Evolutionary conservation across 345 rosid genomes (phyloP).

Genomic region (Leavenworthia alabamica): DNA sequence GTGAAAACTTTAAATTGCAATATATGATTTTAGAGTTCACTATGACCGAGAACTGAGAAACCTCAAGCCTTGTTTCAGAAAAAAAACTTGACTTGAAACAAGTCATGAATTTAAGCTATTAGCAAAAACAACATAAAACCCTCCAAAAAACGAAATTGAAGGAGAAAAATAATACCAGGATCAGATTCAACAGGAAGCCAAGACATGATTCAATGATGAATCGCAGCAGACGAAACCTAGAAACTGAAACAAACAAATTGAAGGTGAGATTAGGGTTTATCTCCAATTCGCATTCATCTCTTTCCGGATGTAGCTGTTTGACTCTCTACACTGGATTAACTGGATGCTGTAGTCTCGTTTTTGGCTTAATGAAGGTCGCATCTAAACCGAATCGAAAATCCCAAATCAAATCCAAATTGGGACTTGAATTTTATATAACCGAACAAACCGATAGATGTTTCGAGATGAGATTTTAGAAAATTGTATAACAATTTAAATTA

Average conservation of each 20-base stretch:
- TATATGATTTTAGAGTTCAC: background rate
- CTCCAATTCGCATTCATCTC: constrained; percentile 10
- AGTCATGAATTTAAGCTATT: background rate
- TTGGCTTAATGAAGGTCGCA: background rate
- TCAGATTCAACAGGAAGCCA: constrained; percentile 34
- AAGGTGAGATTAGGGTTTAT: constrained; percentile 14
- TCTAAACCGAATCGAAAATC: background rate
- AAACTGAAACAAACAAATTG: background rate
- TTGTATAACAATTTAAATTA: no score
- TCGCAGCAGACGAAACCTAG: background rate
- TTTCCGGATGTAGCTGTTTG: background rate
- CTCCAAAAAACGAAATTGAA: background rate
- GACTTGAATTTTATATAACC: background rate
- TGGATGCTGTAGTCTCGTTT: background rate
- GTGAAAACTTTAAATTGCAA: no score
- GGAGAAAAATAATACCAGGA: constrained; percentile 22
- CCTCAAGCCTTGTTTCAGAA: background rate
- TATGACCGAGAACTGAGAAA: background rate
- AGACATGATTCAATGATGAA: constrained; percentile 21
- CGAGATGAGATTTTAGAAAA: no score
- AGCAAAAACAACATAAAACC: background rate
- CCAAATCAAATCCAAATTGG: background rate
- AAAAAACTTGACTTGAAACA: background rate
- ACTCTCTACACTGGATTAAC: constrained; percentile 13
- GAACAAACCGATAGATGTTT: background rate